These are phyloP conservation scores for Linum usitatissimum DNA, from an alignment of 345 rosid species.

Conservation along the genomic window DNA sequence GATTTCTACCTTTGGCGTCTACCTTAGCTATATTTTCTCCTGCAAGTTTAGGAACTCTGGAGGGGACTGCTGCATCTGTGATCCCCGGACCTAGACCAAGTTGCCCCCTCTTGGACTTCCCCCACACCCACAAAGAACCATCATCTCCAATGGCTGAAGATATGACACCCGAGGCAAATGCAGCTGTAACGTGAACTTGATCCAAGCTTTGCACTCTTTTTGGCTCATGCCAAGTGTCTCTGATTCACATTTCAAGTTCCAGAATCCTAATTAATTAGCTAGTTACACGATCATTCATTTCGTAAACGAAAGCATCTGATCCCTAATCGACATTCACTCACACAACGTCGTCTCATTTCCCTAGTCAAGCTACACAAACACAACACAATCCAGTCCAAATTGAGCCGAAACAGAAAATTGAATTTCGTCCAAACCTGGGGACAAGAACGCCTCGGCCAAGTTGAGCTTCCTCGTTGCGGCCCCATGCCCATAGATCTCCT, in stretches of 20 bases:
- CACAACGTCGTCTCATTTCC: neutral
- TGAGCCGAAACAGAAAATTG: neutral
- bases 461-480: conserved; percentile 73
- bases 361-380: neutral
- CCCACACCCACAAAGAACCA: conserved; percentile 97
- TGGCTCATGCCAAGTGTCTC: conserved; percentile 53
- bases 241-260: conserved; percentile 7
- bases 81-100: conserved; percentile 76
- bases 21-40: conserved; percentile 69
- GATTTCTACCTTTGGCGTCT: conserved; percentile 21
- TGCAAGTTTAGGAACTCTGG: conserved; percentile 49
- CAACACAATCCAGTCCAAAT: neutral
- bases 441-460: conserved; percentile 46
- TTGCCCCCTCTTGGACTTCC: conserved; percentile 88
- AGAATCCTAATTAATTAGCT: conserved; percentile 8
- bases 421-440: conserved; percentile 24
- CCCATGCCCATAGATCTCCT: conserved; percentile 86
- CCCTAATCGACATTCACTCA: neutral
- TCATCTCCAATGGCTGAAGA: conserved; percentile 69
- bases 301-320: neutral
- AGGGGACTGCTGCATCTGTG: conserved; percentile 44
- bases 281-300: conserved; percentile 3
- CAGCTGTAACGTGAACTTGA: conserved; percentile 37
- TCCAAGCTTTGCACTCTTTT: conserved; percentile 58
- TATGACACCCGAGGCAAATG: conserved; percentile 80